These are phyloP conservation scores for Aquanectria penicillioides DNA, from an alignment of 2,329 filamentous ascomycete genomes.

Conservation along the genomic window DNA sequence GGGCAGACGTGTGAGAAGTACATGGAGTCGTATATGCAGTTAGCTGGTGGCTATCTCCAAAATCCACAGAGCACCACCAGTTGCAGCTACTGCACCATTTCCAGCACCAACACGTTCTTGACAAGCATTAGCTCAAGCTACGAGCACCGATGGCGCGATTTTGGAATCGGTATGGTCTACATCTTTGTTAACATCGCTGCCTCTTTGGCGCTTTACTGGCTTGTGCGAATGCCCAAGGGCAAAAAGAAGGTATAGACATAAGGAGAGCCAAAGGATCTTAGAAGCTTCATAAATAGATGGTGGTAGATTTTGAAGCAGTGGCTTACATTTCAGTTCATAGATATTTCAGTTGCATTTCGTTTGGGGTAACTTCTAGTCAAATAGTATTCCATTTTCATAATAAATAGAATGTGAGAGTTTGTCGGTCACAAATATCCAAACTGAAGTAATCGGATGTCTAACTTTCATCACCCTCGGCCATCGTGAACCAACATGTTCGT, in stretches of 20 bases:
- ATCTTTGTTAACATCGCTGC: slow-evolving; percentile 62
- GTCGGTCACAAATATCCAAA: too few relatives aligned
- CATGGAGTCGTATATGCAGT: slow-evolving; percentile 56
- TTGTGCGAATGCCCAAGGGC: slow-evolving; percentile 53
- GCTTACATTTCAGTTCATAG: too few relatives aligned
- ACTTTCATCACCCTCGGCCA: too few relatives aligned
- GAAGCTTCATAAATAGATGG: background rate
- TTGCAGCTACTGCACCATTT: slow-evolving; percentile 59
- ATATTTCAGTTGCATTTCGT: too few relatives aligned
- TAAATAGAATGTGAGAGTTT: too few relatives aligned
- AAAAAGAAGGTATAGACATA: slow-evolving; percentile 34
- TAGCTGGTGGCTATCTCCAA: slow-evolving; percentile 58
- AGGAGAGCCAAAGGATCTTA: background rate
- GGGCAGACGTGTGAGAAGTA: slow-evolving; percentile 66
- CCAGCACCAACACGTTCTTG: slow-evolving; percentile 53
- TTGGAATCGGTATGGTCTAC: slow-evolving; percentile 65
- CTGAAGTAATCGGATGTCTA: too few relatives aligned
- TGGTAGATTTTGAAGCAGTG: background rate
- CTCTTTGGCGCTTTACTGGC: slow-evolving; percentile 62
- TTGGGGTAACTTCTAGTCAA: too few relatives aligned
- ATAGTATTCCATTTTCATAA: too few relatives aligned
- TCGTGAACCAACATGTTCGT: too few relatives aligned
- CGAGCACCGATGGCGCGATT: slow-evolving; percentile 65
- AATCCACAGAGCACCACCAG: slow-evolving; percentile 61
- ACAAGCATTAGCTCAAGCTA: slow-evolving; percentile 55